Base-by-base conservation (phyloP, 768 basidiomycete genomes). In the Suillus hirtellus region DNA sequence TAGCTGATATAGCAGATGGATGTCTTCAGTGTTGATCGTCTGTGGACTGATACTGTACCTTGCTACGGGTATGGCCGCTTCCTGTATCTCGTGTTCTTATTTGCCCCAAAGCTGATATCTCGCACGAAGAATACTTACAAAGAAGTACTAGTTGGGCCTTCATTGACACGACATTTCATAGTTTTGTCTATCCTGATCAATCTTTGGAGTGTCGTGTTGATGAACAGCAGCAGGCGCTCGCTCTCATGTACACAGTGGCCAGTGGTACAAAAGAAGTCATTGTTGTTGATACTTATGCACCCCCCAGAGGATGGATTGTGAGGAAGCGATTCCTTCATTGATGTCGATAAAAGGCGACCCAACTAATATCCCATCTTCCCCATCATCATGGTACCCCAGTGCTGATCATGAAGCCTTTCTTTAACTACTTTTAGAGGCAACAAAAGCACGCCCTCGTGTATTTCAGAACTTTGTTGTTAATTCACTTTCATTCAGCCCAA, bases 1-100 rank as follows among this genome's bases (percentile, higher is more conserved):
- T 75, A 56, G 63, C 27, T 46, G 12, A 1, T 52, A 52, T 64
- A 27, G 17, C 15, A 27, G 9, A 15, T 17, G 3, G 4, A 40
- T 17, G 55, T 56, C 21, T 38, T 40, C 21, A 24, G 10, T 38
- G 15, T 40, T 40, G 37, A 24, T 17, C 9, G 24, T 38, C 21
- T 56, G 21, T 56, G 21, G 4, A 40, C 24, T 17, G 54, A 56
- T 56, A 21, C 35, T 55, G n/a, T 10, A 14, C 54, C 12, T 38
- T 55, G 35, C 35, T 2, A 15, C 10, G 47, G 37, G 53, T 37
- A 54, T 54, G 31, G 5, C 34, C 14, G 24, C 47, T 49, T 49
- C 24, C 24, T 24, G 24, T 24, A 24, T 49, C 14, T 49, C 14
- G 21, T 15, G 47, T 15, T 49, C 5, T 6, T 21, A 47, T 47